Conservation (phyloP, 2,329 filamentous ascomycete genomes). For the Colletotrichum shisoi region DNA sequence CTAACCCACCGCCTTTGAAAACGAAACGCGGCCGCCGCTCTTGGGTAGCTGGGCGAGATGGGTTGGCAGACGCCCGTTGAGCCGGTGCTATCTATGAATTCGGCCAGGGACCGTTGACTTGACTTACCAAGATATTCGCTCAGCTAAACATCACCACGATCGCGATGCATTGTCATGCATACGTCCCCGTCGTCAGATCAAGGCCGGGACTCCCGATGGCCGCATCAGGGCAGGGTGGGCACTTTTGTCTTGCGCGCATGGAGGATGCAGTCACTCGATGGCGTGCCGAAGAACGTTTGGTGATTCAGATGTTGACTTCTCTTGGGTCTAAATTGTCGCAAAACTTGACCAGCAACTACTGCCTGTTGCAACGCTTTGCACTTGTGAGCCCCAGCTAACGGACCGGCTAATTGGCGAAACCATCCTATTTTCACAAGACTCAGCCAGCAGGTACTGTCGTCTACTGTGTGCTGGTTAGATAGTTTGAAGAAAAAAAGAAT, state of each 20-base stretch:
- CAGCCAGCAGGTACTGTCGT: no score
- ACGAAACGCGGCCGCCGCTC: constrained; percentile 23
- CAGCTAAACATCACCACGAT: constrained; percentile 5
- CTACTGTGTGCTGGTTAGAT: no score
- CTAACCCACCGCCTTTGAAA: constrained; percentile 6
- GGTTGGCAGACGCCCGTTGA: no score
- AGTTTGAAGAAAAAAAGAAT: no score
- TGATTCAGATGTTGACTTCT: constrained; percentile 26
- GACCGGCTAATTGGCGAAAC: no score
- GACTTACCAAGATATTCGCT: no score
- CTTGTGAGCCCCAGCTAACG: no score
- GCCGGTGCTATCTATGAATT: not conserved
- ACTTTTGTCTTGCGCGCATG: not conserved
- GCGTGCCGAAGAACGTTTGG: constrained; percentile 29
- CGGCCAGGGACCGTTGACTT: constrained; percentile 7
- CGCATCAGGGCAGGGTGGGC: not conserved
- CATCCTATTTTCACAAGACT: no score
- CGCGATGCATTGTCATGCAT: constrained; percentile 13
- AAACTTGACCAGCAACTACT: no score
- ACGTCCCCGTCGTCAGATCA: constrained; percentile 6
- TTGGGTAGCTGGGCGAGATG: not conserved
- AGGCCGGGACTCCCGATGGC: constrained; percentile 21
- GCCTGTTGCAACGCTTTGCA: no score
- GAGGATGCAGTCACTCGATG: constrained; percentile 11
- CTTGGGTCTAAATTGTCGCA: not conserved